phyloP scores from a whole-genome alignment of 257 asterid genomes.

The Nicotiana undulata region DNA sequence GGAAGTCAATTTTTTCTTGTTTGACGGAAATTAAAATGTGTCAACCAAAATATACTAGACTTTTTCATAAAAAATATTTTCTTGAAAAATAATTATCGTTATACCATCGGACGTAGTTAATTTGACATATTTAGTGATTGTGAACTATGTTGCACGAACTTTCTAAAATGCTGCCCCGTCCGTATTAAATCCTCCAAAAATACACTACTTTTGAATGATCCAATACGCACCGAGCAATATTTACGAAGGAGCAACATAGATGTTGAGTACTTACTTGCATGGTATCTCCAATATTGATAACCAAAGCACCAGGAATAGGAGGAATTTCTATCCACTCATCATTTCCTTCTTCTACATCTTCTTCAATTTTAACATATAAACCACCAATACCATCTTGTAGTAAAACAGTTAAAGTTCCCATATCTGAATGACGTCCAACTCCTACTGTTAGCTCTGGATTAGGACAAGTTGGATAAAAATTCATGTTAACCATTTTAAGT shows the following conservation, averaged over 20 bases:
- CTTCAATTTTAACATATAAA: conserved; percentile 30
- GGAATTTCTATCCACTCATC: conserved; percentile 35
- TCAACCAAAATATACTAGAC: no score
- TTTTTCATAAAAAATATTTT: no score
- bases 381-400: conserved; percentile 43
- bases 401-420: conserved; percentile 31
- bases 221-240: no score
- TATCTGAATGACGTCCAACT: conserved; percentile 30
- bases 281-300: conserved; percentile 32
- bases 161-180: fast-evolving
- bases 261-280: conserved; percentile 14
- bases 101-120: no score
- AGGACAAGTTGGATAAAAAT: conserved; percentile 29
- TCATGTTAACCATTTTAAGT: conserved; percentile 31
- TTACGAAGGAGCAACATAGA: no score
- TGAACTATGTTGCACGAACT: no score
- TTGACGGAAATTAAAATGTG: no score
- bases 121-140: no score
- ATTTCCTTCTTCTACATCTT: conserved; percentile 1
- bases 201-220: no score
- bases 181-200: no score
- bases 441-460: conserved; percentile 36
- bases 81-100: no score
- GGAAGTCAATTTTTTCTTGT: no score
- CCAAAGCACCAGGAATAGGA: conserved; percentile 28